Conservation (phyloP, 768 basidiomycete species). For the Serendipita vermifera region DNA sequence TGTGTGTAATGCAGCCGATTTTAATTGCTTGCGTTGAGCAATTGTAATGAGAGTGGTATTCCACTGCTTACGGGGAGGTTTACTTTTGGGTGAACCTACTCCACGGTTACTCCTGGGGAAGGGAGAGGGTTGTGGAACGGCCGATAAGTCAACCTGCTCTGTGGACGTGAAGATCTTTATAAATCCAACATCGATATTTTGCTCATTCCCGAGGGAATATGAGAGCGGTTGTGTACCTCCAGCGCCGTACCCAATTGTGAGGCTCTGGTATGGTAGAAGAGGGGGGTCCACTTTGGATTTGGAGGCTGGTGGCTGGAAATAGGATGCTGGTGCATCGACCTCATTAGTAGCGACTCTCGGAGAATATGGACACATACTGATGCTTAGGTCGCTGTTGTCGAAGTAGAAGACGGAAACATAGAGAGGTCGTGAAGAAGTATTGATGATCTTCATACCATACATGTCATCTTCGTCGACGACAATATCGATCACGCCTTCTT, state of each 20-base stretch:
- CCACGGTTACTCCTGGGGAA: too few species aligned
- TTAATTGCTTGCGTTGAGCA: too few species aligned
- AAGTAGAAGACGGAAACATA: conserved; percentile 22
- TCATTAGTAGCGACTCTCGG: background rate
- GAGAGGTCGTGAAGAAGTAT: conserved; percentile 17
- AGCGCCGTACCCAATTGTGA: conserved; percentile 32
- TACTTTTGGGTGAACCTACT: too few species aligned
- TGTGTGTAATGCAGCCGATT: too few species aligned
- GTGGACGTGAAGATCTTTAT: conserved; percentile 34
- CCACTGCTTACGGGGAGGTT: too few species aligned
- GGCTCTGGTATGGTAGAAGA: background rate
- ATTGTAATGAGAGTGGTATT: too few species aligned
- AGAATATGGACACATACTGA: conserved; percentile 12
- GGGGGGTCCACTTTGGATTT: conserved; percentile 9
- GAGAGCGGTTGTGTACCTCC: conserved; percentile 24
- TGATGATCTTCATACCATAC: conserved; percentile 19
- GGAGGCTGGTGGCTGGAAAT: conserved; percentile 5
- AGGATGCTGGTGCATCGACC: background rate
- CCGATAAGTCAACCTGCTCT: conserved; percentile 24
- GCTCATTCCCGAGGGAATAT: conserved; percentile 23
- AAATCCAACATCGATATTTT: conserved; percentile 30
- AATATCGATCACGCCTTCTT: conserved; percentile 16
- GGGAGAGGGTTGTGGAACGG: conserved; percentile 25
- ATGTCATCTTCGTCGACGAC: conserved; percentile 15
- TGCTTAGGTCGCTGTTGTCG: conserved; percentile 22